Evolutionary conservation across 305 asterid species (phyloP).

Genomic region (Lippia alba): DNA sequence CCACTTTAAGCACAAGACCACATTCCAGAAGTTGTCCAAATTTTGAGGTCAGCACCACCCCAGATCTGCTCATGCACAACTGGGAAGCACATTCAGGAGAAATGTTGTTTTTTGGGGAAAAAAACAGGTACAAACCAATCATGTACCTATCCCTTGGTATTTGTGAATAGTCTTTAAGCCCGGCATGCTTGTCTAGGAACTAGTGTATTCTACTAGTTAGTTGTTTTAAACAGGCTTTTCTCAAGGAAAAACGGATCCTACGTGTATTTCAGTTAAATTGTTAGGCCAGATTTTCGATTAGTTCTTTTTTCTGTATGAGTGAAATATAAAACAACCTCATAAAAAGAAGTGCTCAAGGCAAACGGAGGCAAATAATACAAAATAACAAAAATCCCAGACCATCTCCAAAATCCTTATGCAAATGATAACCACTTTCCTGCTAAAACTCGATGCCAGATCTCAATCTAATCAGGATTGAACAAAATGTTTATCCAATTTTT

Average conservation of each 20-base stretch:
- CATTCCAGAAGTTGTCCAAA: neutral
- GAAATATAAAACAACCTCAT: neutral
- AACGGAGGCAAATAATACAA: slow-evolving; percentile 9
- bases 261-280: neutral
- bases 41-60: slow-evolving; percentile 7
- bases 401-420: slow-evolving; percentile 13
- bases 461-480: slow-evolving; percentile 8
- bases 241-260: slow-evolving; percentile 7
- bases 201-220: slow-evolving; percentile 5
- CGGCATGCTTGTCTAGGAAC: neutral
- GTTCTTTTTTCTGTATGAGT: neutral
- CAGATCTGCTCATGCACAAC: slow-evolving; percentile 10
- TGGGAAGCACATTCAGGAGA: slow-evolving; percentile 3
- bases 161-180: neutral
- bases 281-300: slow-evolving; percentile 8
- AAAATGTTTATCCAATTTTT: neutral
- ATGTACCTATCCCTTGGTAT: slow-evolving; percentile 5
- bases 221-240: slow-evolving; percentile 9
- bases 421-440: neutral
- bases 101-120: slow-evolving; percentile 5
- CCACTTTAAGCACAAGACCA: slow-evolving; percentile 3
- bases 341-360: neutral
- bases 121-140: slow-evolving; percentile 4
- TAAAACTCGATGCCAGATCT: slow-evolving; percentile 20
- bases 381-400: slow-evolving; percentile 10